phyloP scores from a whole-genome alignment of 2,329 filamentous ascomycete species.

The Aspergillus sp. region DNA sequence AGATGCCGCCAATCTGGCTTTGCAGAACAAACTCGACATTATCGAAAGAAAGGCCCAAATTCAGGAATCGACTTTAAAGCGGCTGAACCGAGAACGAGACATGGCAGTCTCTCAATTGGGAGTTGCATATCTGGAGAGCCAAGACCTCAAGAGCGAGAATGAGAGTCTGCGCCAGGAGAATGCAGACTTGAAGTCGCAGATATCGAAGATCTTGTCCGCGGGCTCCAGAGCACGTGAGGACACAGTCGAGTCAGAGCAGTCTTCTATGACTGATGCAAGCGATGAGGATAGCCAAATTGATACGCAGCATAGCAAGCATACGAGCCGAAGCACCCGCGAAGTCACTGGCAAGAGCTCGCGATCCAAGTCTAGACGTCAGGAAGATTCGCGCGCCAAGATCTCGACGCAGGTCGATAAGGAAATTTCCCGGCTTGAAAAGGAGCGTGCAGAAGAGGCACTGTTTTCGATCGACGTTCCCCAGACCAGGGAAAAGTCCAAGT shows the following conservation, averaged over 20 bases:
- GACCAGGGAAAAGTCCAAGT: slow-evolving; percentile 22
- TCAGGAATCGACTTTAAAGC: slow-evolving; percentile 56
- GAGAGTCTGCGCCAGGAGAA: slow-evolving; percentile 41
- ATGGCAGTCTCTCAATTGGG: slow-evolving; percentile 59
- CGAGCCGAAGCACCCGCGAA: slow-evolving; percentile 33
- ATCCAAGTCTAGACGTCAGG: slow-evolving; percentile 26
- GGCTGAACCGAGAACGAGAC: slow-evolving; percentile 58
- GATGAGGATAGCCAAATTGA: slow-evolving; percentile 34
- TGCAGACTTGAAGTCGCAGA: slow-evolving; percentile 38
- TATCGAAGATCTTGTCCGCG: slow-evolving; percentile 29
- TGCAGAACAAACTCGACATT: slow-evolving; percentile 58
- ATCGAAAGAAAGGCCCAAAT: slow-evolving; percentile 57
- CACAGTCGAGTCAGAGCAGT: slow-evolving; percentile 29
- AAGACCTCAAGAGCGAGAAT: slow-evolving; percentile 46
- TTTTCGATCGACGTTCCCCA: slow-evolving; percentile 40
- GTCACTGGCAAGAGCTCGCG: slow-evolving; percentile 31
- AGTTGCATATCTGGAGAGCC: slow-evolving; percentile 56
- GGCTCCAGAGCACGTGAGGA: slow-evolving; percentile 31
- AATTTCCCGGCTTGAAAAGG: slow-evolving; percentile 38
- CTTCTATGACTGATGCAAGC: slow-evolving; percentile 27
- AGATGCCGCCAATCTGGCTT: slow-evolving; percentile 54
- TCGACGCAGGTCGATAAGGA: slow-evolving; percentile 41
- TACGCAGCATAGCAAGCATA: slow-evolving; percentile 32
- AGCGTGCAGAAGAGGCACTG: slow-evolving; percentile 41
- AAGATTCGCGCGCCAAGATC: slow-evolving; percentile 33